Evolutionary conservation across 2,329 filamentous ascomycete species (phyloP), one percentile per base, ranked within the genome.

Genomic region (Xylariaceae sp.): DNA sequence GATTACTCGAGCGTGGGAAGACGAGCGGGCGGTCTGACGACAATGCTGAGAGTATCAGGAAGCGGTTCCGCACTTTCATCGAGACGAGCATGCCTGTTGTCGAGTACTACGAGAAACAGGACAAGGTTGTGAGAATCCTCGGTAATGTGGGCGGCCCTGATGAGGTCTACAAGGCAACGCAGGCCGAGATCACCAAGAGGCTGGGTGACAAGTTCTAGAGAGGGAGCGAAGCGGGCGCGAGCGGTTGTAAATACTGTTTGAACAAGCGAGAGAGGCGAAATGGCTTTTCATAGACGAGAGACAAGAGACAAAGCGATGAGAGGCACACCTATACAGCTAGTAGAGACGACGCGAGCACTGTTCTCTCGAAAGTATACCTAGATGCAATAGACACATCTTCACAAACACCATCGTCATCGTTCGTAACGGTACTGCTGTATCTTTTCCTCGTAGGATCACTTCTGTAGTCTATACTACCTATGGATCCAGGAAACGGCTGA

Each of bases 71-170:
- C 66, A 91, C 87, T 4, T 99, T 97, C 66, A 76, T 95, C 62
- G 90, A 97, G 72, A 96, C 90, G 2, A 96, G 90, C 73, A 96
- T 97, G 92, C 94, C 94, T 22, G 94, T 97, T 42, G 90, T 99
- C 47, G 80, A 95, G 60, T 82, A 89, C 67, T 97, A 87, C 68
- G 84, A 86, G 64, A 76, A 77, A 62, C 76, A 91, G 71, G 83
- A 81, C 61, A 85, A 85, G 66, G 90, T 97, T 14, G 81, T 95
- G 67, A 88, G 85, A 73, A 79, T 97, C 40, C 77, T 85, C 61
- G 89, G 91, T 30, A 86, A 83, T 22, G 78, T 81, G 39, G 62
- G 71, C 7, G 62, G 22, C 22, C 85, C 89, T 2, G 83, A 89
- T 27, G 77, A 66, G 27, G 82, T 86, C 43, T 83, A 79, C 62